These are phyloP conservation scores for Clarireedia homoeocarpa DNA, from an alignment of 2,329 filamentous ascomycete genomes.

Conservation along the genomic window DNA sequence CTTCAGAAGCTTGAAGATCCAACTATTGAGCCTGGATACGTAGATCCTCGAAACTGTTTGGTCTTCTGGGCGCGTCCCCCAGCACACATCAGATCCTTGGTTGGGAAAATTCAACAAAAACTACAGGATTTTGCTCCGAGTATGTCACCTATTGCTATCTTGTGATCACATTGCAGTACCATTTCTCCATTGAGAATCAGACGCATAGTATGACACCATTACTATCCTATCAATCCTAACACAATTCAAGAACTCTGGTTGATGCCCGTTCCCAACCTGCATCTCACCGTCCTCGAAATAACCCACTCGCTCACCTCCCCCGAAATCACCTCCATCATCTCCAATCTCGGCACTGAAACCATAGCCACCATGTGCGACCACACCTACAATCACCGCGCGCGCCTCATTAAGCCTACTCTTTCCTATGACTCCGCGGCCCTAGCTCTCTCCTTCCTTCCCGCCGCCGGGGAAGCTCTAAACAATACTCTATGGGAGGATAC, in stretches of 20 bases:
- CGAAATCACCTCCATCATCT: slow-evolving; percentile 58
- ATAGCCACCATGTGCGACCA: slow-evolving; percentile 57
- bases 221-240: slow-evolving; percentile 6
- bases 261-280: slow-evolving; percentile 71
- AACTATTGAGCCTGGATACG: slow-evolving; percentile 57
- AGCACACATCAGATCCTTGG: slow-evolving; percentile 57
- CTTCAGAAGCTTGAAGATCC: slow-evolving; percentile 61
- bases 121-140: slow-evolving; percentile 59
- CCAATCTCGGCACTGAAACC: slow-evolving; percentile 42
- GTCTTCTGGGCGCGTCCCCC: slow-evolving; percentile 86
- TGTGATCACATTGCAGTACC: no score
- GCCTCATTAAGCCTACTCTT: slow-evolving; percentile 73
- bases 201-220: background rate
- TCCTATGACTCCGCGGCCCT: slow-evolving; percentile 81
- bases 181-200: no score
- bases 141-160: slow-evolving; percentile 37
- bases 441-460: slow-evolving; percentile 80
- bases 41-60: slow-evolving; percentile 72
- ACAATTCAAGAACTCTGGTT: slow-evolving; percentile 63
- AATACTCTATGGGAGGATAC: no score
- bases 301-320: slow-evolving; percentile 67
- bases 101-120: slow-evolving; percentile 59
- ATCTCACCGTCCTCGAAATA: slow-evolving; percentile 80
- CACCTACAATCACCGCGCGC: slow-evolving; percentile 57
- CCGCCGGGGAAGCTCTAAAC: slow-evolving; percentile 49